Percentiles rank a stretch among this genome's conserved stretches.
Conservation (phyloP, 371 early-diverging fungal genomes). For the Mucor mucedo region DNA sequence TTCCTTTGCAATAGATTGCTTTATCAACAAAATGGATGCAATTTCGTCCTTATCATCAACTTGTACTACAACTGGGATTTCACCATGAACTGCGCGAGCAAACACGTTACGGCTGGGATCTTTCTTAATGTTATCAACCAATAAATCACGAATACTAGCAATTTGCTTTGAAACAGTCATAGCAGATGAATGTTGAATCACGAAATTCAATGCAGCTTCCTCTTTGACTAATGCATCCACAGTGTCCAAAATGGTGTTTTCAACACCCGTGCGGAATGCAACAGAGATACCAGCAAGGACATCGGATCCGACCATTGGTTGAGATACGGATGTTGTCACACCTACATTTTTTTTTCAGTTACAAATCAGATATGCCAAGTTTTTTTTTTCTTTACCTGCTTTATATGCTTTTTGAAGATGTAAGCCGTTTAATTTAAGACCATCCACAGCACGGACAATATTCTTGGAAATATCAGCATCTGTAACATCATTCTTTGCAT, state of each 20-base stretch:
- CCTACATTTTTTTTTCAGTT: not conserved
- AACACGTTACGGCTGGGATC: constrained; percentile 39
- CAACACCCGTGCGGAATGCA: constrained; percentile 62
- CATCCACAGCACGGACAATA: constrained; percentile 61
- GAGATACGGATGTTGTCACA: constrained; percentile 45
- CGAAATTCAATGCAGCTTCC: constrained; percentile 66
- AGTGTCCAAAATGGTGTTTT: constrained; percentile 47
- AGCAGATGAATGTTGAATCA: constrained; percentile 41
- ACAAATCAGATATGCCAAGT: not conserved
- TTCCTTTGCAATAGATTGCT: constrained; percentile 37
- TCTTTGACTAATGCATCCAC: constrained; percentile 59
- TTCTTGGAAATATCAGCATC: constrained; percentile 32
- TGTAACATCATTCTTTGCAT: constrained; percentile 41
- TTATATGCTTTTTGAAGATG: constrained; percentile 67
- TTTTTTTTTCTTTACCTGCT: constrained; percentile 50
- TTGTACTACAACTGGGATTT: constrained; percentile 68
- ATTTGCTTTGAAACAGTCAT: constrained; percentile 72
- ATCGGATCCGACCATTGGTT: constrained; percentile 41
- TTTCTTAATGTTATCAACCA: constrained; percentile 38
- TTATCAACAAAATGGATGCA: constrained; percentile 60
- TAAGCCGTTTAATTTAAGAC: constrained; percentile 62
- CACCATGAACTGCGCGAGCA: constrained; percentile 61
- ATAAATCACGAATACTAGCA: constrained; percentile 58
- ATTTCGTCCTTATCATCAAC: constrained; percentile 77
- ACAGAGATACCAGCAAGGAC: constrained; percentile 61